Evolutionary conservation across 83 land plant species (phyloP).

Genomic region (Larix sibirica): DNA sequence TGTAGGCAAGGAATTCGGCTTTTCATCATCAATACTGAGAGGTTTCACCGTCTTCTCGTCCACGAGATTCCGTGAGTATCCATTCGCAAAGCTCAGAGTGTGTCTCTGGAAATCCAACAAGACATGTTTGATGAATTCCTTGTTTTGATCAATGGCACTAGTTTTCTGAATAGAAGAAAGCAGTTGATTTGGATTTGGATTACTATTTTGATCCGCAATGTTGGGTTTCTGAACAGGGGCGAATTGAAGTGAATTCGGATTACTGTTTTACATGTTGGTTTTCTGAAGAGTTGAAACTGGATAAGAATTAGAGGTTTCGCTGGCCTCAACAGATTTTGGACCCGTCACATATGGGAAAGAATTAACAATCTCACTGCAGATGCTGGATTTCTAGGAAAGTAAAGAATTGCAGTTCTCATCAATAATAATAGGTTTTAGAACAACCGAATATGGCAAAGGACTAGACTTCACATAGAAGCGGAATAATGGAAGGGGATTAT

Average conservation of each 20-base stretch:
- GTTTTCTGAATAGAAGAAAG: not conserved
- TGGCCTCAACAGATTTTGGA: not conserved
- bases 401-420: not conserved
- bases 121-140: not conserved
- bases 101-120: not conserved
- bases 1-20: slow-evolving; percentile 21
- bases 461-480: not conserved
- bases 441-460: not conserved
- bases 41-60: not conserved
- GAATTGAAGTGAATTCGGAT: too few species aligned
- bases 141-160: not conserved
- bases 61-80: not conserved
- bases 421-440: not conserved
- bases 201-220: not conserved
- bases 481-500: not conserved
- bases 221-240: too few species aligned
- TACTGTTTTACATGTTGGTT: too few species aligned
- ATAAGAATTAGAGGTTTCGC: not conserved
- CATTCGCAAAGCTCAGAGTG: not conserved
- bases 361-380: not conserved
- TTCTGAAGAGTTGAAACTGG: not conserved
- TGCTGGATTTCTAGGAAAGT: not conserved
- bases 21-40: not conserved
- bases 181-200: not conserved
- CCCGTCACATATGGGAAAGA: not conserved